phyloP scores from a whole-genome alignment of 2,329 filamentous ascomycete genomes.

The Nemania sp. region DNA sequence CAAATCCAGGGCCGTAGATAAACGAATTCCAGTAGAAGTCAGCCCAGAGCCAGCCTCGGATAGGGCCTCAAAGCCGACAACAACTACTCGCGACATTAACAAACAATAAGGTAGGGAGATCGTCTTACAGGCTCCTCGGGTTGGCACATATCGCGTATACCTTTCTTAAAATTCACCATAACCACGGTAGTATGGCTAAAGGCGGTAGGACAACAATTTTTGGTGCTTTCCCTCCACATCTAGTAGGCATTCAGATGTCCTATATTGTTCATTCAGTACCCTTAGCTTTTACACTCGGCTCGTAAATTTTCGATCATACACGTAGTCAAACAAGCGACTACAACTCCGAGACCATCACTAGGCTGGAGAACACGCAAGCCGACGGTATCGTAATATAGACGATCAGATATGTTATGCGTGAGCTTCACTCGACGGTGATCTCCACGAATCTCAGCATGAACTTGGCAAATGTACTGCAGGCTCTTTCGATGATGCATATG shows the following conservation, averaged over 20 bases:
- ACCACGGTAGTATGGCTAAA: not conserved
- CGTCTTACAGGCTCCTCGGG: not conserved
- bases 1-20: conserved; percentile 31
- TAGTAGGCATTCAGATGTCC: not conserved
- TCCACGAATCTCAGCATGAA: not conserved
- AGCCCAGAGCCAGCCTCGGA: too few species aligned
- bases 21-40: conserved; percentile 20
- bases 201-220: not conserved
- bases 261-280: not conserved
- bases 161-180: not conserved
- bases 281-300: too few species aligned
- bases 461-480: not conserved
- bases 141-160: not conserved
- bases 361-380: not conserved
- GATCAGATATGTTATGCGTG: not conserved
- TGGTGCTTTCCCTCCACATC: not conserved
- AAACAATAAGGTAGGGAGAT: not conserved
- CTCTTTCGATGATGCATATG: not conserved
- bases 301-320: too few species aligned
- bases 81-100: conserved; percentile 9
- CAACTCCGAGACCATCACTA: not conserved
- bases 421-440: not conserved
- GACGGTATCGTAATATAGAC: not conserved
- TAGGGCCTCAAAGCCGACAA: not conserved
- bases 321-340: not conserved